Evolutionary conservation across 192 early-diverging fungal species (phyloP).

Genomic region (Paraglomus brasilianum): DNA sequence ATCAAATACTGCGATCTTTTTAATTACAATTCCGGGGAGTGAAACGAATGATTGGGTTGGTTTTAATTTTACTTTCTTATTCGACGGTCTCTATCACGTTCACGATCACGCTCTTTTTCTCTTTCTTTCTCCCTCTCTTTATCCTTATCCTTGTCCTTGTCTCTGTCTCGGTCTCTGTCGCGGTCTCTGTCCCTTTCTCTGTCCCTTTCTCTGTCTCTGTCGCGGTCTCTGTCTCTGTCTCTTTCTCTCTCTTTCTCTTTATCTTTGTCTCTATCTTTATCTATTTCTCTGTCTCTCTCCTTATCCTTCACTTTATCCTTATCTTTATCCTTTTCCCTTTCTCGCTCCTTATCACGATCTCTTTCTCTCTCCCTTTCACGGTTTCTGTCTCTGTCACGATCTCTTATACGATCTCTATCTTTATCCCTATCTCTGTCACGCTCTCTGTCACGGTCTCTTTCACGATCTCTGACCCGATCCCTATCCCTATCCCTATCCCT

Average conservation of each 20-base stretch:
- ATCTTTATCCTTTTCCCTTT: neutral
- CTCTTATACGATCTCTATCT: conserved; percentile 7
- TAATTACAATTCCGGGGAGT: too few species aligned
- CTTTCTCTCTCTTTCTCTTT: neutral
- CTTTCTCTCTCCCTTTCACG: neutral
- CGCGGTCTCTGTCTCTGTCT: conserved; percentile 4
- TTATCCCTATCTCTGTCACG: conserved; percentile 7
- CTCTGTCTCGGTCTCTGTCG: neutral
- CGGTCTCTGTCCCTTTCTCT: too few species aligned
- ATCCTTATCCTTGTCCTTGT: neutral
- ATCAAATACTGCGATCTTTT: too few species aligned
- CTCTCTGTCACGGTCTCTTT: conserved; percentile 3
- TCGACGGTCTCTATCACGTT: neutral
- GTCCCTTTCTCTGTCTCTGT: neutral
- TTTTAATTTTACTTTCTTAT: too few species aligned
- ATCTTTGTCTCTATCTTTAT: neutral
- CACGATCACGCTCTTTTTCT: neutral
- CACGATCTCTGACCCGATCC: neutral
- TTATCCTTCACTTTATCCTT: neutral
- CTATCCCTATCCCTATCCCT: conserved; percentile 29
- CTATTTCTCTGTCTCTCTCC: conserved; percentile 7
- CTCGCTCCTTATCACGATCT: neutral
- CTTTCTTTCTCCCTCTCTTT: neutral
- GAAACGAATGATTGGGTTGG: too few species aligned
- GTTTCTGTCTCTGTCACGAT: neutral